These are phyloP conservation scores for Claviceps africana DNA, from an alignment of 2,329 filamentous ascomycete species.

Conservation along the genomic window DNA sequence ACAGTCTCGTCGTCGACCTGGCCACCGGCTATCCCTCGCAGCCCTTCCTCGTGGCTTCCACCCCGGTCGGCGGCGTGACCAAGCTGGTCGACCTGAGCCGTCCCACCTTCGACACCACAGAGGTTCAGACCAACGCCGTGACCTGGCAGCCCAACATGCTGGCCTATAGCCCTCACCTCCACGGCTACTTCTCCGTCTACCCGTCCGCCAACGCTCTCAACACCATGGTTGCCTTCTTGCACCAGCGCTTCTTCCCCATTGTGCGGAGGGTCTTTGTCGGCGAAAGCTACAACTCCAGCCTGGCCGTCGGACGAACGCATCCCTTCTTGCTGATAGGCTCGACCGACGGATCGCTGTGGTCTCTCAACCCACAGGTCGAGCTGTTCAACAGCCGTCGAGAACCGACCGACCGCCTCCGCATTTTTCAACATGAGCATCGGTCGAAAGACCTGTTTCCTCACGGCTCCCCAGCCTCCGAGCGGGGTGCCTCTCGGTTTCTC, in stretches of 20 bases:
- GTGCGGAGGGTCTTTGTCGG: constrained; percentile 37
- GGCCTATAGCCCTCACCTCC: constrained; percentile 39
- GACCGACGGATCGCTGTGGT: constrained; percentile 39
- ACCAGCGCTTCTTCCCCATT: constrained; percentile 37
- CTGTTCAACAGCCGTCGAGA: constrained; percentile 21
- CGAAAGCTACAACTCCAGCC: constrained; percentile 35
- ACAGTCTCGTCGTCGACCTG: constrained; percentile 39
- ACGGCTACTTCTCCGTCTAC: constrained; percentile 39
- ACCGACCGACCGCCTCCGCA: constrained; percentile 19
- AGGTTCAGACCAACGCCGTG: constrained; percentile 35
- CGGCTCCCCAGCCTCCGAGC: constrained; percentile 15
- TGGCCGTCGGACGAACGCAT: constrained; percentile 35
- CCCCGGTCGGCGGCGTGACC: constrained; percentile 38
- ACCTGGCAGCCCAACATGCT: constrained; percentile 39
- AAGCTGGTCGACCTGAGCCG: constrained; percentile 38
- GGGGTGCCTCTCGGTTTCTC: constrained; percentile 36
- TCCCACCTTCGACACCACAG: constrained; percentile 39
- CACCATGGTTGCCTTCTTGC: constrained; percentile 37
- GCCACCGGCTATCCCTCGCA: constrained; percentile 41
- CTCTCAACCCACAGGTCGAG: constrained; percentile 25
- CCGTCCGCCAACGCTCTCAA: constrained; percentile 39
- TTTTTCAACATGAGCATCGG: constrained; percentile 42
- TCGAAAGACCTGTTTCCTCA: constrained; percentile 17
- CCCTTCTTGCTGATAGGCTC: constrained; percentile 40
- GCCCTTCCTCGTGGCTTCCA: constrained; percentile 40